Evolutionary conservation across 2,329 filamentous ascomycete species (phyloP), one percentile per base, ranked within the genome.

Genomic region (Pleochaeta shiraiana): DNA sequence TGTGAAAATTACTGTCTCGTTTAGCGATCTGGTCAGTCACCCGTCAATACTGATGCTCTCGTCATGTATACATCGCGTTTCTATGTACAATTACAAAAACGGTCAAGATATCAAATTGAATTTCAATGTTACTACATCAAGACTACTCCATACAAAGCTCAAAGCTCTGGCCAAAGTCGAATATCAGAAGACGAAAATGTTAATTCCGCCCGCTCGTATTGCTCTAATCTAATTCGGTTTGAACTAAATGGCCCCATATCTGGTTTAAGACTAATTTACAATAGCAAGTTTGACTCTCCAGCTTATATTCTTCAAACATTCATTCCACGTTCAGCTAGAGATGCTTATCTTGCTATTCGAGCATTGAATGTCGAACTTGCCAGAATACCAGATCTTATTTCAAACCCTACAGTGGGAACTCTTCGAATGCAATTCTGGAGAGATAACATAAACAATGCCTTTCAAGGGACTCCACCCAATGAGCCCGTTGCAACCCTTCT

Each of bases 371-470:
- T 97, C 70, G 92, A 96, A 74, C 82, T 96, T 66, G 88, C 92
- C 55, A 83, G 88, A 65, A 87, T 97, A 67, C 90, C 93, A 65
- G 92, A 97, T 75, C 84, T 88, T 14, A 91, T 93, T 24, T 93
- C 88, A 59, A 93, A 87, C 66, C 83, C 88, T n/a, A 86, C 86
- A 3, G 88, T 97, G 66, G 92, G 90, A 62, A 80, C 85, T 63
- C 84, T 97, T 79, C 90, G 93, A 68, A 86, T 95, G 75, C 89
- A 95, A 74, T 97, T 97, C 78, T 97, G 93, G 88, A 83, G 88
- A 62, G 91, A 97, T 70, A 84, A 88, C 4, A 78, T 98, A 63
- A 81, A 86, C 64, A 85, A 86, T 67, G 87, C 88, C 0, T 86
- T 96, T 66, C 80, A 86, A 1, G 87, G 87, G 34, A 78, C 79